phyloP scores from a whole-genome alignment of 2,329 filamentous ascomycete species.

The Diplodia sapinea region DNA sequence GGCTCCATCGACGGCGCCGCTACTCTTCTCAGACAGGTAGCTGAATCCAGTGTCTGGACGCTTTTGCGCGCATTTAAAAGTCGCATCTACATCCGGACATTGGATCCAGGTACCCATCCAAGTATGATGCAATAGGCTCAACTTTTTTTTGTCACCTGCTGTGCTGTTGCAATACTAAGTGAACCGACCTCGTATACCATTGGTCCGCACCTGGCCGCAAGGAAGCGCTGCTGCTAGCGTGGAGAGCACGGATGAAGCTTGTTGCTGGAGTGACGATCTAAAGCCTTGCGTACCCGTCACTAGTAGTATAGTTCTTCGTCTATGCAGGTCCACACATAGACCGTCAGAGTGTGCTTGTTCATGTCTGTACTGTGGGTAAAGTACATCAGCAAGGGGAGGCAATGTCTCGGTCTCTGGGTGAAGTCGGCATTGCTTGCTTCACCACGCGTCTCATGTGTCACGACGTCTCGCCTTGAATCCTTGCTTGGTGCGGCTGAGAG shows the following conservation, averaged over 20 bases:
- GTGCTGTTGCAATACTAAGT: background rate
- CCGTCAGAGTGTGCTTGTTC: background rate
- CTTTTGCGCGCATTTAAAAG: too few relatives aligned
- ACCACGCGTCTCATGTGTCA: slow-evolving; percentile 26
- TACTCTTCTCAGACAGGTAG: too few relatives aligned
- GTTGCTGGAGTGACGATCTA: slow-evolving; percentile 5
- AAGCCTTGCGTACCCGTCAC: slow-evolving; percentile 6
- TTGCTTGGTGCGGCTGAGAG: slow-evolving; percentile 12
- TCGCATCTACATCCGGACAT: too few relatives aligned
- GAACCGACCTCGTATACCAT: background rate
- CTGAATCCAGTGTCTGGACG: too few relatives aligned
- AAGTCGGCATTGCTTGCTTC: slow-evolving; percentile 18
- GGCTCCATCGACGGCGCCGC: too few relatives aligned
- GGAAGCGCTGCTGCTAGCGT: background rate
- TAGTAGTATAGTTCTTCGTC: background rate
- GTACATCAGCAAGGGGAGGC: slow-evolving; percentile 10
- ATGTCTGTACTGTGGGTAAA: background rate
- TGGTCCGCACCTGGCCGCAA: background rate
- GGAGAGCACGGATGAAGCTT: slow-evolving; percentile 22
- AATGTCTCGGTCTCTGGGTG: slow-evolving; percentile 11
- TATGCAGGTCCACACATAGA: slow-evolving; percentile 17
- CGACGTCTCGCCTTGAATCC: slow-evolving; percentile 11
- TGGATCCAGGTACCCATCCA: too few relatives aligned
- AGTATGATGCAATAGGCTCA: too few relatives aligned
- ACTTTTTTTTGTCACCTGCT: too few relatives aligned